These are phyloP conservation scores for Chaetoceros tenuissimus DNA, from an alignment of 108 stramenopile species.

Conservation along the genomic window DNA sequence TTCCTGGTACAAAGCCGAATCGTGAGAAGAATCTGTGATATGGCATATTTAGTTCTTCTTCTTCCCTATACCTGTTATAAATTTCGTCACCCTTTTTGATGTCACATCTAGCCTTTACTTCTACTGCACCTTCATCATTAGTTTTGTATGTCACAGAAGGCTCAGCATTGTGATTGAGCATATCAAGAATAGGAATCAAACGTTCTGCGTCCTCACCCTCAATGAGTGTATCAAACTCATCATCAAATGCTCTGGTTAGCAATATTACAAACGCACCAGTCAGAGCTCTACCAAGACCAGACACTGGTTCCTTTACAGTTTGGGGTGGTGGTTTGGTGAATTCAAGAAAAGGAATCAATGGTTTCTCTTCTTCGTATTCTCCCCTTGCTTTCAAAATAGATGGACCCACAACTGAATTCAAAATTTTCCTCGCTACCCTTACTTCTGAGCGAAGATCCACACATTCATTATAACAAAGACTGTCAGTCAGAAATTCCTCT, in stretches of 20 bases:
- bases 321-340: background rate
- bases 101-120: conserved; percentile 43
- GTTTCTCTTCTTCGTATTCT: conserved; percentile 9
- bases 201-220: conserved; percentile 47
- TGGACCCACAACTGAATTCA: conserved; percentile 32
- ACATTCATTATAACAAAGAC: conserved; percentile 53
- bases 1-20: conserved; percentile 74
- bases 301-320: conserved; percentile 8
- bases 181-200: conserved; percentile 62
- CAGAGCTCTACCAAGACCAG: conserved; percentile 42
- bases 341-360: conserved; percentile 31
- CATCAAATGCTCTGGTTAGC: conserved; percentile 63
- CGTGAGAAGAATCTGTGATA: conserved; percentile 64
- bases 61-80: conserved; percentile 62
- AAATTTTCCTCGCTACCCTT: conserved; percentile 31
- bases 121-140: conserved; percentile 40
- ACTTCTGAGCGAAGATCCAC: conserved; percentile 42
- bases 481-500: conserved; percentile 39
- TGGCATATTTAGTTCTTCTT: conserved; percentile 66
- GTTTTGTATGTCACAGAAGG: conserved; percentile 50
- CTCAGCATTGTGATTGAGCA: conserved; percentile 56
- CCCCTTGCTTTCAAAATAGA: conserved; percentile 45
- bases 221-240: conserved; percentile 15
- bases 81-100: conserved; percentile 50
- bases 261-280: conserved; percentile 59